Evolutionary conservation across 805 yeast genomes (phyloP).

Genomic region (Dipodascus albidus): DNA sequence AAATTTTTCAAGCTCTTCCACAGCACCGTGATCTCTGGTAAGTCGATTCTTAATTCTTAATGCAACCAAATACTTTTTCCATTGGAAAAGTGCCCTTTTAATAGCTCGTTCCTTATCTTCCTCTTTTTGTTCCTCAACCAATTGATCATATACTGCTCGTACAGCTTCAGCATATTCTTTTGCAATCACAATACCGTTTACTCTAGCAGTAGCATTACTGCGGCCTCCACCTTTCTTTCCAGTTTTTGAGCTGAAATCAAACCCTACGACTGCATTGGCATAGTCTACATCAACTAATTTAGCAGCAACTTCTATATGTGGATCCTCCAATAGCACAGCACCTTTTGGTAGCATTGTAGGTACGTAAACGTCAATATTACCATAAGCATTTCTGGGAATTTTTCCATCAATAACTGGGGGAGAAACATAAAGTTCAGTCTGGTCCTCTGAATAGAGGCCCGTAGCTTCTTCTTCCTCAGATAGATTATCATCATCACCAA

Average conservation of each 20-base stretch:
- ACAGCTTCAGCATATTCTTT: conserved; percentile 51
- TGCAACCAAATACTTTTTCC: conserved; percentile 27
- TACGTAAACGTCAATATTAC: conserved; percentile 72
- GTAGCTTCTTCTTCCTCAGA: conserved; percentile 45
- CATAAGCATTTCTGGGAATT: conserved; percentile 65
- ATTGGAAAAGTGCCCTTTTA: conserved; percentile 25
- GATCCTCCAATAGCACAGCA: conserved; percentile 46
- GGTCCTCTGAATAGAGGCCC: conserved; percentile 59
- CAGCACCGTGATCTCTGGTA: conserved; percentile 15
- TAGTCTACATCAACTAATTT: conserved; percentile 56
- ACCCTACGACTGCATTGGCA: conserved; percentile 81
- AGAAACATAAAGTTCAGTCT: conserved; percentile 63
- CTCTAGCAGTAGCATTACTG: conserved; percentile 44
- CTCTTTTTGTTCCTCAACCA: conserved; percentile 38
- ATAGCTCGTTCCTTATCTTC: conserved; percentile 34
- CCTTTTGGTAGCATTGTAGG: conserved; percentile 77
- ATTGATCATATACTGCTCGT: conserved; percentile 34
- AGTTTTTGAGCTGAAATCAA: conserved; percentile 44
- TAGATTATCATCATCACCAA: conserved; percentile 23
- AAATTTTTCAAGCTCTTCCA: conserved; percentile 2
- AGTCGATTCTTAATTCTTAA: conserved; percentile 17
- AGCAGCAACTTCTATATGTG: conserved; percentile 57
- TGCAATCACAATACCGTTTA: conserved; percentile 70
- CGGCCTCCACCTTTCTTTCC: conserved; percentile 18
- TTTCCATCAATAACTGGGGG: conserved; percentile 54